These are phyloP conservation scores for Silene conica DNA, from an alignment of 148 eudicot species.

Conservation along the genomic window DNA sequence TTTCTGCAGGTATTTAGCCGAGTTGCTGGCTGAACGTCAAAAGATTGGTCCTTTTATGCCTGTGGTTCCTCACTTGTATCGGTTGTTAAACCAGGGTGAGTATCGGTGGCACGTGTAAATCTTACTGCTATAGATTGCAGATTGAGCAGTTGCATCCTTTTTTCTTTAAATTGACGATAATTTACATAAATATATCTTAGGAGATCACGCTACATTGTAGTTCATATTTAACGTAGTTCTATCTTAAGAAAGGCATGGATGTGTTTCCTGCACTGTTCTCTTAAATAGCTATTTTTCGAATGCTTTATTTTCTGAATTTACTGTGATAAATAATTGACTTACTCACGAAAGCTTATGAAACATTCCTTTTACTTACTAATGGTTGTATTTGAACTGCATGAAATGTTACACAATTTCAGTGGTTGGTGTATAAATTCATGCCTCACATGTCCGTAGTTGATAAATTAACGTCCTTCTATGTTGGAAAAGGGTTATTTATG, in stretches of 20 bases:
- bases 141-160: neutral
- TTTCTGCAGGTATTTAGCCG: constrained; percentile 67
- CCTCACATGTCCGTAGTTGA: neutral
- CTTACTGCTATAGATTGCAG: constrained; percentile 1
- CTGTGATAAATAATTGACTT: neutral
- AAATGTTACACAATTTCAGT: neutral
- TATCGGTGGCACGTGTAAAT: constrained; percentile 10
- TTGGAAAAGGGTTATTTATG: neutral
- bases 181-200: too few relatives aligned
- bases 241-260: neutral
- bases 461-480: neutral
- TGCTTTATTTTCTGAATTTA: neutral
- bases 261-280: neutral
- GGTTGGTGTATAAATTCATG: neutral
- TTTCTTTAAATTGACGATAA: neutral
- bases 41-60: constrained; percentile 79
- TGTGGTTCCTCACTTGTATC: constrained; percentile 65
- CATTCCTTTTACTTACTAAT: neutral
- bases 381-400: neutral
- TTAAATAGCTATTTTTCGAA: neutral
- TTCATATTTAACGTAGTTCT: neutral
- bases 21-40: constrained; percentile 76
- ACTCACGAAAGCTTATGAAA: neutral
- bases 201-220: neutral
- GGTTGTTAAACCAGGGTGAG: constrained; percentile 91